Conservation (phyloP, 2,329 filamentous ascomycete genomes). For the Harringtonia lauricola region DNA sequence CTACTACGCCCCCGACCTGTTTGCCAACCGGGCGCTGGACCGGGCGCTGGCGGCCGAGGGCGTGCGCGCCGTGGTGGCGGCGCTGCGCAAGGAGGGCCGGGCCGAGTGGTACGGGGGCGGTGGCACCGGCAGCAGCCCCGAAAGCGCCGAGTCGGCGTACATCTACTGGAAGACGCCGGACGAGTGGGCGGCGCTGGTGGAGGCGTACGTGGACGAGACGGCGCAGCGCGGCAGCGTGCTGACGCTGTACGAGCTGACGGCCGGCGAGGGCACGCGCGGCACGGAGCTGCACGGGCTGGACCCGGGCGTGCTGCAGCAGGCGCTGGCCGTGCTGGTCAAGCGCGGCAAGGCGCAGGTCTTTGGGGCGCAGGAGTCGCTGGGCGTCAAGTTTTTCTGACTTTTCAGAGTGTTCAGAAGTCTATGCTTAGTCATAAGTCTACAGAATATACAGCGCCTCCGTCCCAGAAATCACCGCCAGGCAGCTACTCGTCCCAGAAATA, state of each 20-base stretch:
- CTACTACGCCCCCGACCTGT: slow-evolving; percentile 29
- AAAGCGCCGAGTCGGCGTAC: slow-evolving; percentile 35
- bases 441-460: no score
- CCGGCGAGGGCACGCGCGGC: slow-evolving; percentile 69
- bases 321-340: slow-evolving; percentile 74
- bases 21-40: slow-evolving; percentile 44
- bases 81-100: slow-evolving; percentile 46
- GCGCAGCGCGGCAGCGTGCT: slow-evolving; percentile 82
- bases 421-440: background rate
- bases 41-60: slow-evolving; percentile 39
- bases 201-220: slow-evolving; percentile 75
- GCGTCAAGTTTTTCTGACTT: slow-evolving; percentile 98
- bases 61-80: slow-evolving; percentile 46
- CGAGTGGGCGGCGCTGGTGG: slow-evolving; percentile 77
- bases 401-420: background rate
- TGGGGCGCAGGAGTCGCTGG: slow-evolving; percentile 74
- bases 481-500: no score
- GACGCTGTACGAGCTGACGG: slow-evolving; percentile 81
- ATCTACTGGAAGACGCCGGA: slow-evolving; percentile 80
- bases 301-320: slow-evolving; percentile 65
- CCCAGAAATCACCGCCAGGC: no score
- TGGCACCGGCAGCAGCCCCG: slow-evolving; percentile 17
- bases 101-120: slow-evolving; percentile 51
- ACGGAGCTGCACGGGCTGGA: slow-evolving; percentile 87
- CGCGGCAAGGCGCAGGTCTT: slow-evolving; percentile 89